A percentile compares a stretch with the other conserved stretches of the same genome.
Evolutionary conservation across 441 rosid genomes (phyloP).

Genomic region (Francoa sonchifolia): DNA sequence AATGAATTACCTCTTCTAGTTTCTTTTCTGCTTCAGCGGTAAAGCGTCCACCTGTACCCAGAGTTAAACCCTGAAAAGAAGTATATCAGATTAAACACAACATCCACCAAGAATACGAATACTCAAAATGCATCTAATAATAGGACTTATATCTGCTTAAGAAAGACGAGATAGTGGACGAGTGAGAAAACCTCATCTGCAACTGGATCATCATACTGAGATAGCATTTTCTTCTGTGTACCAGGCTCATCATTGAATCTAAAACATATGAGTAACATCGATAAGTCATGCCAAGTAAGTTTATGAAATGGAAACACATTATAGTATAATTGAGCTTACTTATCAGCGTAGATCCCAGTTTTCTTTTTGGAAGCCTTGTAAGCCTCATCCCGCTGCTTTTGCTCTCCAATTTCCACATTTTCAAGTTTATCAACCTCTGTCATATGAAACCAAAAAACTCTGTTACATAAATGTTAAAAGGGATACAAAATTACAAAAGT

Average conservation of each 20-base stretch:
- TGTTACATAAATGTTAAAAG: slow-evolving; percentile 16
- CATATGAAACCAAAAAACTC: slow-evolving; percentile 25
- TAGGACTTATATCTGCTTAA: background rate
- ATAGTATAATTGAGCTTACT: slow-evolving; percentile 34
- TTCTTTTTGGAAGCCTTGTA: slow-evolving; percentile 88
- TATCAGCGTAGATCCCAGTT: slow-evolving; percentile 66
- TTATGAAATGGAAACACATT: slow-evolving; percentile 6
- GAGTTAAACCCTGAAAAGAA: slow-evolving; percentile 54
- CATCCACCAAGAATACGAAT: background rate
- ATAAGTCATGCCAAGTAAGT: background rate
- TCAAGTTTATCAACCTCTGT: slow-evolving; percentile 95
- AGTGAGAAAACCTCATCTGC: slow-evolving; percentile 50
- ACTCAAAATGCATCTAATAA: background rate
- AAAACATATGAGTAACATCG: slow-evolving; percentile 1
- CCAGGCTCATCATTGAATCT: slow-evolving; percentile 87
- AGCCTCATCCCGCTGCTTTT: slow-evolving; percentile 77
- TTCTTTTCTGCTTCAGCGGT: slow-evolving; percentile 91
- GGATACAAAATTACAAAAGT: slow-evolving; percentile 3
- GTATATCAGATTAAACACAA: background rate
- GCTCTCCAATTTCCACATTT: slow-evolving; percentile 97
- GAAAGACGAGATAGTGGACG: background rate
- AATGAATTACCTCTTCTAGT: slow-evolving; percentile 61
- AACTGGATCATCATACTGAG: slow-evolving; percentile 71
- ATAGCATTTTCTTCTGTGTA: slow-evolving; percentile 69
- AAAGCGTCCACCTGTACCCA: slow-evolving; percentile 70